These are phyloP conservation scores for Blastobotrys ciferrii DNA, from an alignment of 1,139 yeast species.

Conservation along the genomic window DNA sequence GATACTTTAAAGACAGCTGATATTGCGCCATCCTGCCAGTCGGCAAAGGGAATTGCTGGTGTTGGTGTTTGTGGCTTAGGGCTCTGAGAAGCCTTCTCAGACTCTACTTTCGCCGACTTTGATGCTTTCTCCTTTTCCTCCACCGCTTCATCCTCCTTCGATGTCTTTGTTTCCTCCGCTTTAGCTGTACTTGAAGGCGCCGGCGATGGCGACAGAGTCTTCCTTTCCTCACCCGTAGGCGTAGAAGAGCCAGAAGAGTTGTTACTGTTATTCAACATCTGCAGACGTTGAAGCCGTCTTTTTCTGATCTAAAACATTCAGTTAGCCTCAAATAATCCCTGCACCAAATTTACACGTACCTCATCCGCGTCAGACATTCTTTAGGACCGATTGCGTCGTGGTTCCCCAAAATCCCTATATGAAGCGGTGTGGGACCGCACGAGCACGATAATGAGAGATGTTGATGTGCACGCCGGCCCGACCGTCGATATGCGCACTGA, in stretches of 20 bases:
- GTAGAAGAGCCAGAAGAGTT: neutral
- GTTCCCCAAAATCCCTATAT: neutral
- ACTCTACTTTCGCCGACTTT: neutral
- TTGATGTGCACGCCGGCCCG: neutral
- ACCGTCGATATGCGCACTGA: neutral
- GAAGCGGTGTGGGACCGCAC: neutral
- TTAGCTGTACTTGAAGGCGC: neutral
- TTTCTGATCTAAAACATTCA: slow-evolving; percentile 28
- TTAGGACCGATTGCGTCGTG: neutral
- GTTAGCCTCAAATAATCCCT: slow-evolving; percentile 19
- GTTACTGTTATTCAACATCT: slow-evolving; percentile 14
- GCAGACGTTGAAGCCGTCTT: slow-evolving; percentile 31
- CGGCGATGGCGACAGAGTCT: slow-evolving; percentile 2
- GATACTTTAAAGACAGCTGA: slow-evolving; percentile 24
- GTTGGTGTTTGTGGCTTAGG: slow-evolving; percentile 6
- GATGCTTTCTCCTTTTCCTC: neutral
- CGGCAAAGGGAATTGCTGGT: slow-evolving; percentile 17
- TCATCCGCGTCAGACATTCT: slow-evolving; percentile 21
- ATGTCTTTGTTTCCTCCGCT: neutral
- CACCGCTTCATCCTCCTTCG: neutral
- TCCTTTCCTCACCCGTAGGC: neutral
- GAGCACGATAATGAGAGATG: neutral
- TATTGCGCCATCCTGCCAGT: slow-evolving; percentile 26
- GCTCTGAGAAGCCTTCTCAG: too few relatives aligned
- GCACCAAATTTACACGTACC: slow-evolving; percentile 17